Conservation (phyloP, 768 basidiomycete genomes). For the Lentinula raphanica region DNA sequence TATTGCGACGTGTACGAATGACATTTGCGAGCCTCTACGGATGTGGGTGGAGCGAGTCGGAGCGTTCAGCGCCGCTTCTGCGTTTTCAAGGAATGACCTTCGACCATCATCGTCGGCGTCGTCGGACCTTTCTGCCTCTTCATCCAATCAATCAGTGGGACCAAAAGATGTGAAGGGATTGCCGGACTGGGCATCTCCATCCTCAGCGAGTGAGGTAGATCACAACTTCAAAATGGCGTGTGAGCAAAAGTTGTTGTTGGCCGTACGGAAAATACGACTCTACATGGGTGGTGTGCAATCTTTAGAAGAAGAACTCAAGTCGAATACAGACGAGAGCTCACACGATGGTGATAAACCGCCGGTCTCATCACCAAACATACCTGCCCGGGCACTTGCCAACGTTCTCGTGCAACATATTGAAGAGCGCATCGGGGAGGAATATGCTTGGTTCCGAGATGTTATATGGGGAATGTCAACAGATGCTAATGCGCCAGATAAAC, state of each 20-base stretch:
- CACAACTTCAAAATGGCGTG: constrained; percentile 49
- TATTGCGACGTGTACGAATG: background rate
- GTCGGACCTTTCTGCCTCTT: background rate
- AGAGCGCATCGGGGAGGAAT: constrained; percentile 70
- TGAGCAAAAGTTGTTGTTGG: constrained; percentile 49
- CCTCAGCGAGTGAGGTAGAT: constrained; percentile 45
- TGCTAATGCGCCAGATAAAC: background rate
- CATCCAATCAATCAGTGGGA: constrained; percentile 7
- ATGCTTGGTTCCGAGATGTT: constrained; percentile 66
- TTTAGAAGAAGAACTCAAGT: constrained; percentile 30
- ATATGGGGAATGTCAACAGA: constrained; percentile 44
- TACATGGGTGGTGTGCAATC: constrained; percentile 83
- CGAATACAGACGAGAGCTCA: background rate
- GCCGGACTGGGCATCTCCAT: constrained; percentile 44
- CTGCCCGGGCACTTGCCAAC: background rate
- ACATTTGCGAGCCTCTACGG: constrained; percentile 3
- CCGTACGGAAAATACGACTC: constrained; percentile 55
- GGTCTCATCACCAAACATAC: background rate
- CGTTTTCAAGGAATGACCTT: background rate
- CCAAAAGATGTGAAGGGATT: constrained; percentile 10
- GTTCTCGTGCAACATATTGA: constrained; percentile 75
- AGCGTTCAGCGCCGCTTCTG: background rate
- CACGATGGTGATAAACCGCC: background rate
- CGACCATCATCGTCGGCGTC: background rate
- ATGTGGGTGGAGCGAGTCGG: constrained; percentile 7